Percentiles rank a stretch among this genome's conserved stretches.
Evolutionary conservation across 2,329 filamentous ascomycete genomes (phyloP).

Genomic region (Hypoxylon sp.): DNA sequence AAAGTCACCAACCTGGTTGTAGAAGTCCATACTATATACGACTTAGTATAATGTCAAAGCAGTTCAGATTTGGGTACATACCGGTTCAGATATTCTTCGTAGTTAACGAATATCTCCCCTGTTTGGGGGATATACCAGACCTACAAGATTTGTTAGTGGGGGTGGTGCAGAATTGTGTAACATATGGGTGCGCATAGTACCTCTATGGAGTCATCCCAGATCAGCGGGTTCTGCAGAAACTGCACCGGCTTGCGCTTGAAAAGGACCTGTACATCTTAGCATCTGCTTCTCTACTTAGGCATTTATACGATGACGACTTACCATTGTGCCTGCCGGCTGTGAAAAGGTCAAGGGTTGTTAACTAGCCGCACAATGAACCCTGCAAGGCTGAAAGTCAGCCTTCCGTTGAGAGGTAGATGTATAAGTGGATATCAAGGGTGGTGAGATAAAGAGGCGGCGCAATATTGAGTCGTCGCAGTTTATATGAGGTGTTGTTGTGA

Average conservation of each 20-base stretch:
- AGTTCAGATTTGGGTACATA: slow-evolving; percentile 55
- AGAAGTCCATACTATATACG: slow-evolving; percentile 84
- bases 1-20: slow-evolving; percentile 78
- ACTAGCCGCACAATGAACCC: slow-evolving; percentile 52
- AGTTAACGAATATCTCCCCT: slow-evolving; percentile 88
- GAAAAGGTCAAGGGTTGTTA: slow-evolving; percentile 33
- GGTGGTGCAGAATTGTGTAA: slow-evolving; percentile 34
- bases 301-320: slow-evolving; percentile 45
- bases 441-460: slow-evolving; percentile 11
- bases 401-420: slow-evolving; percentile 51
- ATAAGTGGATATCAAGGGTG: slow-evolving; percentile 51
- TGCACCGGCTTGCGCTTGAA: slow-evolving; percentile 97
- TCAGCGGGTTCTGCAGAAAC: slow-evolving; percentile 78
- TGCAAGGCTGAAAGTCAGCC: slow-evolving; percentile 61
- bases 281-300: slow-evolving; percentile 2
- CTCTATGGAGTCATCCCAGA: slow-evolving; percentile 87
- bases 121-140: slow-evolving; percentile 94
- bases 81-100: slow-evolving; percentile 90
- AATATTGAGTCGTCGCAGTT: slow-evolving; percentile 44
- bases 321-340: slow-evolving; percentile 56
- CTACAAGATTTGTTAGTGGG: slow-evolving; percentile 63
- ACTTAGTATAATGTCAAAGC: slow-evolving; percentile 32
- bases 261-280: slow-evolving; percentile 75
- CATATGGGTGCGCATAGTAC: slow-evolving; percentile 55
- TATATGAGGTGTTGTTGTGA: slow-evolving; percentile 31